Percentiles rank a stretch among this genome's conserved stretches.
These are phyloP conservation scores for Metarhizium sp. DNA, from an alignment of 2,329 filamentous ascomycete genomes.

Conservation along the genomic window DNA sequence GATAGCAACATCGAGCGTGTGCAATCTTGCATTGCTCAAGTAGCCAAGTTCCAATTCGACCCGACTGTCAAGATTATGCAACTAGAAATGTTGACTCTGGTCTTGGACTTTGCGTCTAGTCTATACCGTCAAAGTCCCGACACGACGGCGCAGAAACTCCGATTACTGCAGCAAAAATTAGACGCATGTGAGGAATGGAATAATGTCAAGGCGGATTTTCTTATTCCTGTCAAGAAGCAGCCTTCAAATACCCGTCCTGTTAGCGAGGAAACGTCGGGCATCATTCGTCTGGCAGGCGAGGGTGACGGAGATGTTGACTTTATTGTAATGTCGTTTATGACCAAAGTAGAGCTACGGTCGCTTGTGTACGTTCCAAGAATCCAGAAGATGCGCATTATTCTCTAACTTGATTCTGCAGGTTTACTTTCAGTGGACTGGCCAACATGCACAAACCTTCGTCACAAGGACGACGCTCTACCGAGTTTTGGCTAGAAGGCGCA, in stretches of 20 bases:
- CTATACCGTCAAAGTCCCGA: slow-evolving; percentile 53
- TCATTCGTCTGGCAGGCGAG: slow-evolving; percentile 37
- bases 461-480: slow-evolving; percentile 23
- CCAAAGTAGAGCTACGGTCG: slow-evolving; percentile 47
- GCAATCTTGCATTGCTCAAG: slow-evolving; percentile 65
- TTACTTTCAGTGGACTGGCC: slow-evolving; percentile 45
- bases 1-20: slow-evolving; percentile 60
- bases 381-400: background rate
- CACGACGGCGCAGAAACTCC: slow-evolving; percentile 49
- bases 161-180: slow-evolving; percentile 50
- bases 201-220: slow-evolving; percentile 36
- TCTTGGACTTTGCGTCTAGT: slow-evolving; percentile 62
- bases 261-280: slow-evolving; percentile 45
- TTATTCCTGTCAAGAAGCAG: slow-evolving; percentile 47
- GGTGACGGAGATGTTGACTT: slow-evolving; percentile 39
- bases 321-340: slow-evolving; percentile 51
- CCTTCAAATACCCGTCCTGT: slow-evolving; percentile 38
- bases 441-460: slow-evolving; percentile 27
- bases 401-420: slow-evolving; percentile 24
- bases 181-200: slow-evolving; percentile 47
- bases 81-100: slow-evolving; percentile 54
- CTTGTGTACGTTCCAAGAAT: slow-evolving; percentile 35
- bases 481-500: slow-evolving; percentile 33
- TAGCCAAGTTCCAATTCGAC: slow-evolving; percentile 61
- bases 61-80: slow-evolving; percentile 55